Conservation (phyloP, 78 protist species). For the Dictyostelium discoideum region DNA sequence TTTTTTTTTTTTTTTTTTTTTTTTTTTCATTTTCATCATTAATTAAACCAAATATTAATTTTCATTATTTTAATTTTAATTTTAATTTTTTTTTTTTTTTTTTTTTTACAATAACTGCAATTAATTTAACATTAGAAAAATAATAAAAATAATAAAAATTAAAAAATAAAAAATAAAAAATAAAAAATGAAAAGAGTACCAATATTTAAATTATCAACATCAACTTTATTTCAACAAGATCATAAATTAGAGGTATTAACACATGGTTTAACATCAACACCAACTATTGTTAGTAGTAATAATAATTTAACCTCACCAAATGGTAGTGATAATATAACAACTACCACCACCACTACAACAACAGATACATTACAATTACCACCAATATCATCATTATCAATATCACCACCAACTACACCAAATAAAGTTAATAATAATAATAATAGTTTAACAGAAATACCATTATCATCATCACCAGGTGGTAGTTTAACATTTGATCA, state of each 20-base stretch:
- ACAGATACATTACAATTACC: neutral
- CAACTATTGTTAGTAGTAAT: neutral
- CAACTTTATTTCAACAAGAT: conserved; percentile 31
- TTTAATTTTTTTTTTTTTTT: neutral
- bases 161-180: neutral
- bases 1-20: too few species aligned
- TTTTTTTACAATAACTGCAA: neutral
- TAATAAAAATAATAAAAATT: neutral
- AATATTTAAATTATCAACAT: conserved; percentile 42
- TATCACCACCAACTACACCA: neutral
- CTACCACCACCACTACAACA: neutral
- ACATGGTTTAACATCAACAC: neutral
- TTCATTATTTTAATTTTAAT: too few species aligned
- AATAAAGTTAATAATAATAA: neutral
- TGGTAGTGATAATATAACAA: neutral
- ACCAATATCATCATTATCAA: neutral
- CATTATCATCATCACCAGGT: neutral
- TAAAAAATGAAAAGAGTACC: conserved; percentile 43
- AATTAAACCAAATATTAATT: too few species aligned
- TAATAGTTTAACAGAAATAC: neutral
- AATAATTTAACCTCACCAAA: neutral
- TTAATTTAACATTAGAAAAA: neutral
- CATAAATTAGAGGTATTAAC: neutral
- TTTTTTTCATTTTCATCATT: neutral
- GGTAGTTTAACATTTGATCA: conserved; percentile 35